A percentile compares a stretch with the other conserved stretches of the same genome.
Evolutionary conservation across 495 filamentous ascomycete genomes (phyloP).

Genomic region (Cryomyces antarcticus): DNA sequence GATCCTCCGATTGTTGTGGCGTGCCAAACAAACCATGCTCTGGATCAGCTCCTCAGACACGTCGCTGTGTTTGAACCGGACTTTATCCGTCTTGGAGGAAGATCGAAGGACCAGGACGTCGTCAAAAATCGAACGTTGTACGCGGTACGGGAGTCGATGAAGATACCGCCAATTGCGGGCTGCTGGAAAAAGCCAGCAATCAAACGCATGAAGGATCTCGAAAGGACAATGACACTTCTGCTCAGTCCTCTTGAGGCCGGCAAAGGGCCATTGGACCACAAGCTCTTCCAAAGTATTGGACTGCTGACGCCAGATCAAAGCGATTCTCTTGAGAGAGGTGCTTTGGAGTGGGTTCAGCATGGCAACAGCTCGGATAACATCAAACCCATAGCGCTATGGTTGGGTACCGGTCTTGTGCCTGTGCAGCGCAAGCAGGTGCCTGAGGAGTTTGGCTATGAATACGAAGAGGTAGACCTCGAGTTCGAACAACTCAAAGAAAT

Average conservation of each 20-base stretch:
- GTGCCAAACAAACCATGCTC: conserved; percentile 82
- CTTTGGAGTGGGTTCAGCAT: conserved; percentile 27
- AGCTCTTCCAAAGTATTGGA: conserved; percentile 28
- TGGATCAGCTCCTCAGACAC: conserved; percentile 64
- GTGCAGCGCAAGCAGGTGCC: conserved; percentile 21
- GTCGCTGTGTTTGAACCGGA: conserved; percentile 42
- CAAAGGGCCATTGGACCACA: conserved; percentile 20
- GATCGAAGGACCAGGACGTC: conserved; percentile 41
- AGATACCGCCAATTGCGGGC: conserved; percentile 11
- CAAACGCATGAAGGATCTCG: conserved; percentile 24
- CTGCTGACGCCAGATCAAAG: conserved; percentile 42
- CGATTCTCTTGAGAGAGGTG: conserved; percentile 35
- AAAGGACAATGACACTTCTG: conserved; percentile 25
- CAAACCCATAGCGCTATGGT: conserved; percentile 39
- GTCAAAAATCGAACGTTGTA: conserved; percentile 47
- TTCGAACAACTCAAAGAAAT: conserved; percentile 43
- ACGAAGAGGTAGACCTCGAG: conserved; percentile 45
- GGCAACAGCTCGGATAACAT: conserved; percentile 10
- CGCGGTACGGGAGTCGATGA: conserved; percentile 25
- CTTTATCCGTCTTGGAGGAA: conserved; percentile 61
- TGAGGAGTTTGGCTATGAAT: conserved; percentile 27
- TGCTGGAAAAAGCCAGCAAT: conserved; percentile 15
- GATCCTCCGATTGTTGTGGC: conserved; percentile 60
- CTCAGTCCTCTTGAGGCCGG: conserved; percentile 18
- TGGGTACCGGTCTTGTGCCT: conserved; percentile 28